Base-by-base conservation (phyloP, 2,329 filamentous ascomycete genomes). In the Alternaria burnsii region DNA sequence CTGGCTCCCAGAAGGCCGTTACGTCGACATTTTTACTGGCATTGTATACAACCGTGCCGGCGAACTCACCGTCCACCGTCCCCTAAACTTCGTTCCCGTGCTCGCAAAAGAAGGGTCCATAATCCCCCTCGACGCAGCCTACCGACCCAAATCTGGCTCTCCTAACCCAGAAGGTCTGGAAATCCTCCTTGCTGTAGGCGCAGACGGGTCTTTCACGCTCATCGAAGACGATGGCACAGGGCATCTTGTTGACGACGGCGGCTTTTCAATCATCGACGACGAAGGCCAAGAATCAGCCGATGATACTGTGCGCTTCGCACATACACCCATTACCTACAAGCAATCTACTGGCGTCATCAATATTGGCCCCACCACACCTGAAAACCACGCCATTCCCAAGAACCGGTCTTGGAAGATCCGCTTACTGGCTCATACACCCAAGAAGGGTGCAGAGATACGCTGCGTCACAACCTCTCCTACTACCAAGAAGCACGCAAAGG, bases 1-100 rank as follows among this genome's bases (percentile, higher is more conserved):
- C 0, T 90, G 88, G 88, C 73, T 90, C 0, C 87, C 88, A 4
- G 81, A 71, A 6, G 78, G 81, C 4, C 80, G 82, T 0, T 84
- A 83, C 54, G 82, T 88, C 1, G 88, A 89, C 72, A 82, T 88
- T 51, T 86, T 88, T 72, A 85, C 82, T 0, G 86, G 85, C 3
- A 75, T 82, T 0, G 80, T 87, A 2, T 89, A 89, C 68, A 84
- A 87, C 58, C 86, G 86, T 2, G 81, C 84, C 59, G 81, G 86
- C 4, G 79, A 83, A 55, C 68, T 89, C 14, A 80, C 74, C 48
- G 71, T 89, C 53, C 83, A 85, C 64, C 82, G 88, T 10, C 72
- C 77, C 0, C 75, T 89, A 0, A 67, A 81, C 18, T 72, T 80
- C 24, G 80, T 83, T 32, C 88, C 88, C 0, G 83, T 88, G 0